Conservation (phyloP, 1,139 yeast genomes). For the Protomyces lactucae-debilis region DNA sequence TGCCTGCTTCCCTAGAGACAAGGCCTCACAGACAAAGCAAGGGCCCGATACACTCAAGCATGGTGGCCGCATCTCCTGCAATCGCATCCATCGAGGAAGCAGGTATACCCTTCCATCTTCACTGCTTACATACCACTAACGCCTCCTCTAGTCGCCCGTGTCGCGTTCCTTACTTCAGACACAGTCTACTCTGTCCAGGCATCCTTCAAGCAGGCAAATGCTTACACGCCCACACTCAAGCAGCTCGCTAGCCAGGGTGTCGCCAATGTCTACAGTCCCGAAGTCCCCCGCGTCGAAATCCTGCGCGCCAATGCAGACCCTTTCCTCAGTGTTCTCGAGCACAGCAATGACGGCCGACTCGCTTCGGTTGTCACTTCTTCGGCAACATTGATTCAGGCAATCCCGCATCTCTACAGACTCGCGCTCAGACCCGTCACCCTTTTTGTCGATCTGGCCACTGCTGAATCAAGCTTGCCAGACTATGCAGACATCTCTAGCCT, state of each 20-base stretch:
- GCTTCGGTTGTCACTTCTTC: constrained; percentile 48
- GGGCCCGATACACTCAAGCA: background rate
- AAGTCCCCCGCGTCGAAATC: constrained; percentile 21
- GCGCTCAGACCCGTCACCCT: constrained; percentile 50
- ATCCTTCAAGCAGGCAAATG: constrained; percentile 27
- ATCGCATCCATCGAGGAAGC: constrained; percentile 20
- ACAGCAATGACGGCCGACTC: constrained; percentile 27
- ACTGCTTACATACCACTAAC: background rate
- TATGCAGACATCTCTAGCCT: constrained; percentile 62
- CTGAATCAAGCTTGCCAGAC: constrained; percentile 42
- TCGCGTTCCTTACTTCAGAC: constrained; percentile 34
- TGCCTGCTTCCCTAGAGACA: no score
- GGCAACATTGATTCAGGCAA: constrained; percentile 50
- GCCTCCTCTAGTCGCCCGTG: constrained; percentile 30
- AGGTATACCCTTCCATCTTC: background rate
- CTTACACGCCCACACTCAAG: constrained; percentile 13
- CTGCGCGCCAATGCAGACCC: constrained; percentile 34
- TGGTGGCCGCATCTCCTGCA: background rate
- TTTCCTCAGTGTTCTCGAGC: constrained; percentile 33
- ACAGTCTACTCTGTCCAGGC: constrained; percentile 33
- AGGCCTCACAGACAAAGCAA: no score
- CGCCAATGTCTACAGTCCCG: constrained; percentile 14
- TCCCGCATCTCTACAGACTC: constrained; percentile 57
- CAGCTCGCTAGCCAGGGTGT: constrained; percentile 27
- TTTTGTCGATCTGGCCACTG: constrained; percentile 49